These are phyloP conservation scores for Drosera spatulata DNA, from an alignment of 179 eudicot genomes.

Conservation along the genomic window DNA sequence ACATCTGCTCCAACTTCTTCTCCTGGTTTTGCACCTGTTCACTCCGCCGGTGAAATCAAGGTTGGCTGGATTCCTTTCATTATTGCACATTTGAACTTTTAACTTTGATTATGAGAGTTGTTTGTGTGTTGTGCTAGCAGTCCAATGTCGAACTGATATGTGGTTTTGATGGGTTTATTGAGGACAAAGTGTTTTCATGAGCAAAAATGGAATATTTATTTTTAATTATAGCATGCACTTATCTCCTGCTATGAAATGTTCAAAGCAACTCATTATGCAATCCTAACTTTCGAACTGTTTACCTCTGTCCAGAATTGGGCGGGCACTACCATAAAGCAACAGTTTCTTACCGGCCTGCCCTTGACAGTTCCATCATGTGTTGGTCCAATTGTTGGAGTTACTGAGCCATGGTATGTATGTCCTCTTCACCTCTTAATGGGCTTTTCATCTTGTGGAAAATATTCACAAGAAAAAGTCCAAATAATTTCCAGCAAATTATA, in stretches of 20 bases:
- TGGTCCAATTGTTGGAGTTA: constrained; percentile 7
- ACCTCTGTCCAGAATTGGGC: constrained; percentile 22
- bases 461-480: not conserved
- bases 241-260: constrained; percentile 6
- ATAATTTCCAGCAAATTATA: not conserved
- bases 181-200: no score
- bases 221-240: no score
- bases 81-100: no score
- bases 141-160: no score
- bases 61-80: not conserved
- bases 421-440: no score
- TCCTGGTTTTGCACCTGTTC: not conserved
- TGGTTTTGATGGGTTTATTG: no score
- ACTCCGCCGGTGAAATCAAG: not conserved
- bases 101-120: not conserved
- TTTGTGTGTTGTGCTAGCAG: not conserved
- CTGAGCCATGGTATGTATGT: constrained; percentile 8
- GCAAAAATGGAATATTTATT: no score
- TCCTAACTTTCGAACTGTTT: constrained; percentile 10
- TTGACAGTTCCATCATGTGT: constrained; percentile 2
- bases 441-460: not conserved
- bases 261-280: constrained; percentile 16
- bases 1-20: not conserved
- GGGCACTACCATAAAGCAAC: constrained; percentile 20
- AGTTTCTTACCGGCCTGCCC: constrained; percentile 12